A percentile compares a stretch with the other conserved stretches of the same genome.
phyloP scores from a whole-genome alignment of 805 yeast genomes.

The Saturnispora zaruensis region DNA sequence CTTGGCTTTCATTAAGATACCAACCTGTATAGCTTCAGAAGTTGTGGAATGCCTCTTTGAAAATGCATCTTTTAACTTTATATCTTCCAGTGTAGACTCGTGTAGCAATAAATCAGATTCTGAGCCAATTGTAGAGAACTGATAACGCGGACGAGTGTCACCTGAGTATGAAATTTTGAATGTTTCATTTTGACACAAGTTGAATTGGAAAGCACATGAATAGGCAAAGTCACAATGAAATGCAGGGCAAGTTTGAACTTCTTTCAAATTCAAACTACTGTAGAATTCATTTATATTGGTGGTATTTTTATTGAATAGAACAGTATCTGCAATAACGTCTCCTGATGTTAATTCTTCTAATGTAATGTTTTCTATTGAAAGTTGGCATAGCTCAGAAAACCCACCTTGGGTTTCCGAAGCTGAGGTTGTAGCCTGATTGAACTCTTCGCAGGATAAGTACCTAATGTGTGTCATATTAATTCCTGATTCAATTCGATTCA shows the following conservation, averaged over 20 bases:
- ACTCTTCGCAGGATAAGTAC: constrained; percentile 27
- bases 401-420: constrained; percentile 8
- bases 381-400: constrained; percentile 17
- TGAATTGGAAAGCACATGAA: constrained; percentile 48
- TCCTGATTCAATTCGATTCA: constrained; percentile 31
- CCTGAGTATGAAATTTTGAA: constrained; percentile 88
- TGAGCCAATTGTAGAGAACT: constrained; percentile 54
- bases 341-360: constrained; percentile 3
- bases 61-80: constrained; percentile 65
- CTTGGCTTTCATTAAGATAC: constrained; percentile 61
- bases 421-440: constrained; percentile 14
- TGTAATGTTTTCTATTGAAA: constrained; percentile 8
- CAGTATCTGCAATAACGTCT: constrained; percentile 1
- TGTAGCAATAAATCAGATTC: constrained; percentile 73
- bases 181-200: constrained; percentile 16
- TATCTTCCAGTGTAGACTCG: constrained; percentile 88
- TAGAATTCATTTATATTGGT: constrained; percentile 25
- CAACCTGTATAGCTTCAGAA: constrained; percentile 71
- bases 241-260: constrained; percentile 61
- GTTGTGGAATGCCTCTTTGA: constrained; percentile 82
- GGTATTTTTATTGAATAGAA: constrained; percentile 7
- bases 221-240: constrained; percentile 81
- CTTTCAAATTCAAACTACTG: constrained; percentile 34
- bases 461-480: constrained; percentile 15
- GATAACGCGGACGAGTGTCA: constrained; percentile 77